A percentile compares a stretch with the other conserved stretches of the same genome.
Conservation (phyloP, 108 stramenopile species). For the Nitzschia palea region DNA sequence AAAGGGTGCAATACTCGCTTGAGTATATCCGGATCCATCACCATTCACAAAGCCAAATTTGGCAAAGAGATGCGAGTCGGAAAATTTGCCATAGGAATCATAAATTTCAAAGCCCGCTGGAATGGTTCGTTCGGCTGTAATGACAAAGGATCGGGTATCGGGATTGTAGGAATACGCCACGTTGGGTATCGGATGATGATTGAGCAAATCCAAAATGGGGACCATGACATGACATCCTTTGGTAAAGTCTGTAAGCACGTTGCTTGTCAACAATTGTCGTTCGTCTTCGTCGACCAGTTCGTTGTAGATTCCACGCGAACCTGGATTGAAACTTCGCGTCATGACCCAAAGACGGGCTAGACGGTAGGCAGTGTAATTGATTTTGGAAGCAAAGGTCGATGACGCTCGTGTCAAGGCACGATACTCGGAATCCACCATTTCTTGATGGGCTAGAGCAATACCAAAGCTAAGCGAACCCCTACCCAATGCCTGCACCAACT, state of each 20-base stretch:
- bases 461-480: constrained; percentile 48
- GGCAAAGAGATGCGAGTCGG: constrained; percentile 75
- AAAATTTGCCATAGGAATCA: constrained; percentile 79
- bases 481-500: constrained; percentile 41
- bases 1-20: constrained; percentile 59
- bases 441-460: constrained; percentile 47
- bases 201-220: constrained; percentile 81
- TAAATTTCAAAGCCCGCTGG: constrained; percentile 43
- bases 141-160: constrained; percentile 49
- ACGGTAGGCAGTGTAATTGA: constrained; percentile 52
- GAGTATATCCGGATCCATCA: constrained; percentile 75
- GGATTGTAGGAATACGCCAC: constrained; percentile 56
- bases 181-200: constrained; percentile 80
- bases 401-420: constrained; percentile 52
- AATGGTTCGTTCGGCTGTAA: constrained; percentile 39
- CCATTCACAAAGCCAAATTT: constrained; percentile 88
- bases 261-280: constrained; percentile 27
- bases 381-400: constrained; percentile 37
- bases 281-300: constrained; percentile 10
- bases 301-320: constrained; percentile 7
- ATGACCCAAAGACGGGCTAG: constrained; percentile 69
- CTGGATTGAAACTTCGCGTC: constrained; percentile 67
- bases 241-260: constrained; percentile 31
- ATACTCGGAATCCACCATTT: constrained; percentile 67
- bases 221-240: constrained; percentile 73